Base-by-base conservation (phyloP, 805 yeast genomes). In the Saccharomycopsis babjevae region DNA sequence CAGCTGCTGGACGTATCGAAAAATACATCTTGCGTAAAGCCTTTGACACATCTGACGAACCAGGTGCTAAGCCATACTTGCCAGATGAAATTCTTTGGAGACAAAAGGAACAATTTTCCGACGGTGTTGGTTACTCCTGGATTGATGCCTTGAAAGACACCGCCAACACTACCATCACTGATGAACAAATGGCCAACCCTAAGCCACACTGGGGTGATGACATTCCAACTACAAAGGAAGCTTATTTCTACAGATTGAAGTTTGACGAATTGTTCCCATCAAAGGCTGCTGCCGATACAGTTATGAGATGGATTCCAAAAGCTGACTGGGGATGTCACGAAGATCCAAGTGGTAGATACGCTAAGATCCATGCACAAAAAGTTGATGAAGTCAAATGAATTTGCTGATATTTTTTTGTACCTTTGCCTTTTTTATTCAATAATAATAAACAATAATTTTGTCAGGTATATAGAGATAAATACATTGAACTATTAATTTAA, bases 321-420 rank as follows among this genome's bases (percentile, higher is more conserved):
- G 98, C 98, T 65, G 99, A 94, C 76, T 94, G 99, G 99, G 99
- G 99, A 67, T 94, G 99, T 78, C 91, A 92, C 71, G 97, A 86
- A 70, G 99, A 94, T 76, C 99, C 99, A 59, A 88, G 97, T 61
- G 99, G 99, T 67, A 89, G 99, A 79, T 93, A 80, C 72, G 97
- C 96, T 68, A 83, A 88, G 78, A 84, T 88, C 68, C 99, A 94
- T 75, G 92, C 88, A 61, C 74, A 86, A 69, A 83, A 86, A 66
- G 82, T 85, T 64, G 72, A 71, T 28, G 69, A 69, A 36, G 68
- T 58, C 36, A 58, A 62, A 40, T 60, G 59, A 54, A 20, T 10
- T 28, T 56, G 50, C 40, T 52, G n/a, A 32, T 52, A n/a, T 22
- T 52, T 52, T 50, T 20, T 20, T 50, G 16, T 46, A 46, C 32